Evolutionary conservation across 2,329 filamentous ascomycete genomes (phyloP).

Genomic region (Alternaria triticina): DNA sequence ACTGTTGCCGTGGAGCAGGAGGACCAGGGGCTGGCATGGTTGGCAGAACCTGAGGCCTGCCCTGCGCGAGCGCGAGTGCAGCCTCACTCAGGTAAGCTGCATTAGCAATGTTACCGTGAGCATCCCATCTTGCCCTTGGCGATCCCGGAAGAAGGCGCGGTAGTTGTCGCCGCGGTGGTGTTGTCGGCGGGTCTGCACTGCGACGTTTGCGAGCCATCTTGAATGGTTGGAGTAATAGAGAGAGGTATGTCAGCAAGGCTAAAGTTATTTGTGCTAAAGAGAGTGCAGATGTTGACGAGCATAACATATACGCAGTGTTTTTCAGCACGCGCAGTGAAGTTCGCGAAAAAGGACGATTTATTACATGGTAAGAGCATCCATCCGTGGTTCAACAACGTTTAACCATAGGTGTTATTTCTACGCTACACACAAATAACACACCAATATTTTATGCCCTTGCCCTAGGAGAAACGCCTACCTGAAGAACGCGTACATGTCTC

Average conservation of each 20-base stretch:
- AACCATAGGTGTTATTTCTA: not conserved
- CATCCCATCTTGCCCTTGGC: not conserved
- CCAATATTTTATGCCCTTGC: not conserved
- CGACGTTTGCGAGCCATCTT: not conserved
- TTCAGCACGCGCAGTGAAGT: not conserved
- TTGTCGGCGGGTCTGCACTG: not conserved
- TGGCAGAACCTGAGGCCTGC: not conserved
- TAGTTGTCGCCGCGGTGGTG: not conserved
- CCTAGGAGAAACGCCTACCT: not conserved
- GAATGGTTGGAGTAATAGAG: not conserved
- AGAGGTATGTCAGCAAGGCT: not conserved
- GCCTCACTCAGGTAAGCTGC: not conserved
- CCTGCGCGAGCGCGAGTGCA: not conserved
- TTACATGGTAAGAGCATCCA: not conserved
- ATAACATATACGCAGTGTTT: not conserved
- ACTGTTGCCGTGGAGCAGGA: not conserved
- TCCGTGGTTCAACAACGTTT: not conserved
- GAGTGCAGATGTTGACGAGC: not conserved
- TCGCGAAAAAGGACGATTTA: rapidly evolving
- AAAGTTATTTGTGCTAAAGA: not conserved
- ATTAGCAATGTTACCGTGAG: not conserved
- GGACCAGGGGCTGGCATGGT: not conserved
- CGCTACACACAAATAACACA: not conserved
- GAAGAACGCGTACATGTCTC: not conserved
- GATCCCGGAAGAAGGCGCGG: not conserved